phyloP scores from a whole-genome alignment of 139 green algal species.

The Volvox reticuliferus region DNA sequence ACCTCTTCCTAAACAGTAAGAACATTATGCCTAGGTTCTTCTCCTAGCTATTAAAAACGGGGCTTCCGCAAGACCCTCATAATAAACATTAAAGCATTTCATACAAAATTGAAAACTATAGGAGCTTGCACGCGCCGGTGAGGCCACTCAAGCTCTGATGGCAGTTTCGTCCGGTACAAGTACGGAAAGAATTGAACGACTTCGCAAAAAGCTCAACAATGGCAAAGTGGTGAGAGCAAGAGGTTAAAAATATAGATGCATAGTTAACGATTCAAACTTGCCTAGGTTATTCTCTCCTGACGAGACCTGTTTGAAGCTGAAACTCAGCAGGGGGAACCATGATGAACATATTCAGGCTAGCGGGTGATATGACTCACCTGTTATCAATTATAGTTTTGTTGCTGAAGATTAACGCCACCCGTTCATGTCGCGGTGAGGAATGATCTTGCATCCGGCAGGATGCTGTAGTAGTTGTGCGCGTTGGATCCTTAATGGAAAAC shows the following conservation, averaged over 20 bases:
- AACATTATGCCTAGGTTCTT: no score
- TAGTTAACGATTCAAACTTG: neutral
- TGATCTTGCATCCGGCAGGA: conserved; percentile 1
- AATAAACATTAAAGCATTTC: neutral
- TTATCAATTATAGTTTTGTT: conserved; percentile 94
- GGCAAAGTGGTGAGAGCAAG: no score
- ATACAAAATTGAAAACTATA: neutral
- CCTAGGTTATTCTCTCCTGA: conserved; percentile 6
- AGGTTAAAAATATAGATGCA: neutral
- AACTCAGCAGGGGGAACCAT: neutral
- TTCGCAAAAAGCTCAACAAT: no score
- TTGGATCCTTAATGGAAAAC: neutral
- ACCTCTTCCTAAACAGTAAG: no score
- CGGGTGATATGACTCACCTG: conserved; percentile 97
- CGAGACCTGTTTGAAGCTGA: neutral
- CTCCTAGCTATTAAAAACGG: no score
- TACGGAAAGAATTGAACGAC: neutral
- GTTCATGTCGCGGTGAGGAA: conserved; percentile 91
- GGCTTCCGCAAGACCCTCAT: neutral
- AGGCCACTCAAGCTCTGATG: neutral
- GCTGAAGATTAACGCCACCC: conserved; percentile 95
- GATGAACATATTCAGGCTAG: conserved; percentile 96
- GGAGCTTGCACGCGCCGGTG: no score
- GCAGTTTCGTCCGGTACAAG: neutral
- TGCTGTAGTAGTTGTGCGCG: conserved; percentile 18